A percentile compares a stretch with the other conserved stretches of the same genome.
Conservation (phyloP, 2,329 filamentous ascomycete species). For the Colletotrichum orbiculare region DNA sequence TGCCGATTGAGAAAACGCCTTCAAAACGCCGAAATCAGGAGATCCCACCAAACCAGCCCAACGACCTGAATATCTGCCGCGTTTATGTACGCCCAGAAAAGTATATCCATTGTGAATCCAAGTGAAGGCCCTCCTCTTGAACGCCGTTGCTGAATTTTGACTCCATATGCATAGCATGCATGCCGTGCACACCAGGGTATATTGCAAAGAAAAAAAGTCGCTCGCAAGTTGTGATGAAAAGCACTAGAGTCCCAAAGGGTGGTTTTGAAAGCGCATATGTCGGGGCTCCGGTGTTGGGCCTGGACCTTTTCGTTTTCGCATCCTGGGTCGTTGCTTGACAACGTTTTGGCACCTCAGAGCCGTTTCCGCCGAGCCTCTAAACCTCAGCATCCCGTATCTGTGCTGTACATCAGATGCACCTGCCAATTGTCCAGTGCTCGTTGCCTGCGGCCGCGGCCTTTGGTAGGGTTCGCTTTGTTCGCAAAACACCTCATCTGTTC, state of each 20-base stretch:
- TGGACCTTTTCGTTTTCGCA: conserved; percentile 31
- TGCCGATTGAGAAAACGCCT: too few relatives aligned
- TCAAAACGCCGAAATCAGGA: too few relatives aligned
- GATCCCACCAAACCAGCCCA: neutral
- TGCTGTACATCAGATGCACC: neutral
- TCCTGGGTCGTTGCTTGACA: conserved; percentile 32
- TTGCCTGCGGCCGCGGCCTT: conserved; percentile 2
- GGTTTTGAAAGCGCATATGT: neutral
- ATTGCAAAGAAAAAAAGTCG: conserved; percentile 18
- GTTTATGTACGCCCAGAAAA: neutral
- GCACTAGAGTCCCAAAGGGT: neutral
- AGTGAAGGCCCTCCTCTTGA: conserved; percentile 1
- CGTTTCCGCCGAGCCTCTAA: conserved; percentile 31
- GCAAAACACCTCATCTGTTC: conserved; percentile 33
- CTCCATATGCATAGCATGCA: neutral
- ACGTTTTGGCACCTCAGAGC: conserved; percentile 30
- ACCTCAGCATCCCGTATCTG: conserved; percentile 19
- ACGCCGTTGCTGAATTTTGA: conserved; percentile 22
- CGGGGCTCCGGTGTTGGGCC: conserved; percentile 11
- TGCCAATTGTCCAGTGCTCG: conserved; percentile 1
- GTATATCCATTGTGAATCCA: neutral
- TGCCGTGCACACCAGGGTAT: conserved; percentile 19
- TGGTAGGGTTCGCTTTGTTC: conserved; percentile 12
- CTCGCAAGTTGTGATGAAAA: neutral
- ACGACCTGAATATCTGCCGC: neutral